Conservation (phyloP, 192 early-diverging fungal genomes). For the Polychytrium aggregatum region DNA sequence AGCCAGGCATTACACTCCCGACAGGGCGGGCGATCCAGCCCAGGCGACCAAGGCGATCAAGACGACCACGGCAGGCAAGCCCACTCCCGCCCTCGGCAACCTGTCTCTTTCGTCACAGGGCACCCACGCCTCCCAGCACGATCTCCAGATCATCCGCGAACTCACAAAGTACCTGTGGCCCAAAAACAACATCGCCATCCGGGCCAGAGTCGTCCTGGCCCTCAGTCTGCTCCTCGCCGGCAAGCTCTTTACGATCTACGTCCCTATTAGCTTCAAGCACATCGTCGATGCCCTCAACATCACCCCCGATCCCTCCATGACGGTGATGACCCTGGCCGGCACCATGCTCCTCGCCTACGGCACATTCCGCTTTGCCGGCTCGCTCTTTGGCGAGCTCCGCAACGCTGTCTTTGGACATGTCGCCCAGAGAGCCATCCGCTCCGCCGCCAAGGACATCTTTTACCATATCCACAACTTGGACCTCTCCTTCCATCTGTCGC, state of each 20-base stretch:
- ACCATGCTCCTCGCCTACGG: slow-evolving; percentile 94
- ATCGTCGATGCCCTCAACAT: slow-evolving; percentile 78
- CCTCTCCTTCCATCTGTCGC: slow-evolving; percentile 78
- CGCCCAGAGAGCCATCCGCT: slow-evolving; percentile 85
- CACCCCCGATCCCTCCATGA: slow-evolving; percentile 26
- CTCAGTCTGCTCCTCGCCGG: slow-evolving; percentile 66
- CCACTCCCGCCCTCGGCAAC: too few species aligned
- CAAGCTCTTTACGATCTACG: slow-evolving; percentile 78
- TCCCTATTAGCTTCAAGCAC: slow-evolving; percentile 92
- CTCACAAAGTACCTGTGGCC: slow-evolving; percentile 85
- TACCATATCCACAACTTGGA: slow-evolving; percentile 81
- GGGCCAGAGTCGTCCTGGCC: slow-evolving; percentile 76
- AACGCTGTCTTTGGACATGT: slow-evolving; percentile 91
- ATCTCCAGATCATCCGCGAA: slow-evolving; percentile 61
- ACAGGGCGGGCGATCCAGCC: too few species aligned
- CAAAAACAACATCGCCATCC: slow-evolving; percentile 69
- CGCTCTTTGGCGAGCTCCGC: slow-evolving; percentile 74
- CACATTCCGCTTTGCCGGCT: slow-evolving; percentile 72
- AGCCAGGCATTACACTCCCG: too few species aligned
- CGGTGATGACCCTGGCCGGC: slow-evolving; percentile 69
- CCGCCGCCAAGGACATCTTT: slow-evolving; percentile 79
- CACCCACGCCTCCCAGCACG: too few species aligned
- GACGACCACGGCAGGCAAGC: too few species aligned
- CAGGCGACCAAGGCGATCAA: too few species aligned
- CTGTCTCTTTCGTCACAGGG: too few species aligned